A percentile compares a stretch with the other conserved stretches of the same genome.
Conservation (phyloP, 805 yeast genomes). For the Lipomyces spencermartinsiae region DNA sequence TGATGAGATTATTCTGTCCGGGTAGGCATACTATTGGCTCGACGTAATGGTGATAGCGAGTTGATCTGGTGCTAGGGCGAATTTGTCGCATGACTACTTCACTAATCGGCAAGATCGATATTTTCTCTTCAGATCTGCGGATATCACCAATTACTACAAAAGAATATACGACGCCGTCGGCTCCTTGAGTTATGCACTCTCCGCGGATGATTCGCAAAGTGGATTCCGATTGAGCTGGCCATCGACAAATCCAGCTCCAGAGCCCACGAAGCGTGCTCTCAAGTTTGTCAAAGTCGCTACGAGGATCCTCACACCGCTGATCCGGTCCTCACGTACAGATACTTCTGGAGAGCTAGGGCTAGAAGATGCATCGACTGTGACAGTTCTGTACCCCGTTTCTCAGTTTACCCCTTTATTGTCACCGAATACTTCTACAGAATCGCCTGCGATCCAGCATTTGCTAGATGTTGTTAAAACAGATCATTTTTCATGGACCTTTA, state of each 20-base stretch:
- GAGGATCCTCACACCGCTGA: slow-evolving; percentile 60
- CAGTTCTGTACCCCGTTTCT: slow-evolving; percentile 86
- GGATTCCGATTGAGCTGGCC: slow-evolving; percentile 79
- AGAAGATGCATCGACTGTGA: slow-evolving; percentile 47
- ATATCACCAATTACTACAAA: slow-evolving; percentile 74
- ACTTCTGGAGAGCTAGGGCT: slow-evolving; percentile 2
- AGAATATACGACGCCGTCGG: slow-evolving; percentile 71
- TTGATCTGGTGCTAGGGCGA: slow-evolving; percentile 55
- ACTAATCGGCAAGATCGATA: slow-evolving; percentile 95
- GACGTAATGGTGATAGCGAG: background rate
- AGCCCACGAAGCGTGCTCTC: slow-evolving; percentile 55
- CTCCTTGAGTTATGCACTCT: slow-evolving; percentile 71
- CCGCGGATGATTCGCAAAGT: slow-evolving; percentile 52
- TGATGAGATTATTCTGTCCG: slow-evolving; percentile 82
- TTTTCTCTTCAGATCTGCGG: slow-evolving; percentile 65
- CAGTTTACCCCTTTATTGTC: slow-evolving; percentile 84
- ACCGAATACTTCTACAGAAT: slow-evolving; percentile 80
- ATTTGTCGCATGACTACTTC: slow-evolving; percentile 88
- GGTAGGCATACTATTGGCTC: slow-evolving; percentile 45
- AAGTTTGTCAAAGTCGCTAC: slow-evolving; percentile 52
- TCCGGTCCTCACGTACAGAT: slow-evolving; percentile 50
- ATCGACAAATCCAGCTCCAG: slow-evolving; percentile 60
- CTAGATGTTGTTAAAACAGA: slow-evolving; percentile 44
- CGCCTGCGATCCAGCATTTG: slow-evolving; percentile 67
- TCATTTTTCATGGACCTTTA: slow-evolving; percentile 75